Conservation (phyloP, 139 green algal genomes). For the Coelastrella sp. region DNA sequence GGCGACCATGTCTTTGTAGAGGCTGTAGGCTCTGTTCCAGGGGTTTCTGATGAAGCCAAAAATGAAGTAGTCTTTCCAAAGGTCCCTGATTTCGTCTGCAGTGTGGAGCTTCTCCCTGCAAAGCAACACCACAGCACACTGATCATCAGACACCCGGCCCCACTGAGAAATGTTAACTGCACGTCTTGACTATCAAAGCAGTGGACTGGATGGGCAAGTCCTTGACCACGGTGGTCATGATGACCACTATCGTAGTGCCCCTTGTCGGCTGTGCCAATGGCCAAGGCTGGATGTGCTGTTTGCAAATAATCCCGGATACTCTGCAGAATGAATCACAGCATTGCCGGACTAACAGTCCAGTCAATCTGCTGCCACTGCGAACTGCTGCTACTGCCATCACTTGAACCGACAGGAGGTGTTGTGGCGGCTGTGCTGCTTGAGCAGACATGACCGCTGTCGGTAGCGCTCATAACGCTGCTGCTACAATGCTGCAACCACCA, state of each 20-base stretch:
- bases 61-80: constrained; percentile 60
- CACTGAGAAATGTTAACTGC: too few species aligned
- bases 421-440: too few species aligned
- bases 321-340: background rate
- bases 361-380: background rate
- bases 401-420: too few species aligned
- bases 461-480: too few species aligned
- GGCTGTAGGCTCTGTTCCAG: constrained; percentile 44
- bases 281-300: background rate
- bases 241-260: too few species aligned
- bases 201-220: too few species aligned
- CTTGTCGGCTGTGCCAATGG: too few species aligned
- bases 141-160: too few species aligned
- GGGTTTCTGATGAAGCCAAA: constrained; percentile 60
- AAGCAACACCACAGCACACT: constrained; percentile 7
- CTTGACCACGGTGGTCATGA: too few species aligned
- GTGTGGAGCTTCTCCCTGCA: constrained; percentile 24
- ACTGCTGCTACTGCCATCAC: background rate
- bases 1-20: constrained; percentile 43
- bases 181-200: too few species aligned
- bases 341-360: background rate
- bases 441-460: too few species aligned
- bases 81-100: background rate
- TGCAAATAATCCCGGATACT: background rate
- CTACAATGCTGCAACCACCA: too few species aligned